Percentiles rank a stretch among this genome's conserved stretches.
phyloP scores from a whole-genome alignment of 2,329 filamentous ascomycete species.

The Botryotinia calthae region DNA sequence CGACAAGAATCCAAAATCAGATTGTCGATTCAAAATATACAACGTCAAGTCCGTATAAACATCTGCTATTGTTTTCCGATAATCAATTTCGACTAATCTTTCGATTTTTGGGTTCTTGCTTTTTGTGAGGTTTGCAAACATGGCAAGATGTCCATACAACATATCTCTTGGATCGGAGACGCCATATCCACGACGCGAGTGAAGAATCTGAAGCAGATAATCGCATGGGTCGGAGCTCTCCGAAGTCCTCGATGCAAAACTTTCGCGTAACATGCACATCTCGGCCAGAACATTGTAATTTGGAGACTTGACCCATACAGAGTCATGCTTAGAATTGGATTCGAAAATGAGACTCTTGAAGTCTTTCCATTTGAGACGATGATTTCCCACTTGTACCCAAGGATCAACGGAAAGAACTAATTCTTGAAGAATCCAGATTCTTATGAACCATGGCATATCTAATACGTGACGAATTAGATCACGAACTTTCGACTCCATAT shows the following conservation, averaged over 20 bases:
- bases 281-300: rapidly evolving
- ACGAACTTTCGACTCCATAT: not conserved
- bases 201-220: not conserved
- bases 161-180: not conserved
- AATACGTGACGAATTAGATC: not conserved
- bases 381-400: not conserved
- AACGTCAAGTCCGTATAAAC: not conserved
- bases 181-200: not conserved
- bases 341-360: rapidly evolving
- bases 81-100: not conserved
- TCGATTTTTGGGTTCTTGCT: not conserved
- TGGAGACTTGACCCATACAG: not conserved
- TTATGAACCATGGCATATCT: not conserved
- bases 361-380: not conserved
- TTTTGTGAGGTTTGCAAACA: not conserved
- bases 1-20: not conserved
- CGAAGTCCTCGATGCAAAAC: not conserved
- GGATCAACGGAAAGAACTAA: not conserved
- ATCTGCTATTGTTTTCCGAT: not conserved
- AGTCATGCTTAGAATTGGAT: not conserved
- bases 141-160: not conserved
- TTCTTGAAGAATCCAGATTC: not conserved
- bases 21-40: not conserved
- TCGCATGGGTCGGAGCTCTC: not conserved
- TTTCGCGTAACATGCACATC: not conserved